A percentile compares a stretch with the other conserved stretches of the same genome.
These are phyloP conservation scores for Helichrysum umbraculigerum DNA, from an alignment of 129 eudicot genomes.

Conservation along the genomic window DNA sequence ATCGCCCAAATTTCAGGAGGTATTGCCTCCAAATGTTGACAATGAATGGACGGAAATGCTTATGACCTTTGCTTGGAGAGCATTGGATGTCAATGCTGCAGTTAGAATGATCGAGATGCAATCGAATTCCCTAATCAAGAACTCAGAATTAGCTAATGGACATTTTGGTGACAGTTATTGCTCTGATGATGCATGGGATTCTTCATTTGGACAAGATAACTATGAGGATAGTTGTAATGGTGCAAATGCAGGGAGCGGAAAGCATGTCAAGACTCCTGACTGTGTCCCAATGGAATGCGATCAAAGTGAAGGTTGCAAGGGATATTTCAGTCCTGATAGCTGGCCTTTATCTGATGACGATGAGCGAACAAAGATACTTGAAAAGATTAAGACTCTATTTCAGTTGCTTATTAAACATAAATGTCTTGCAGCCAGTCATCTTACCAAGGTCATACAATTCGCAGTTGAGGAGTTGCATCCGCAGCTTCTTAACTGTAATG, in stretches of 20 bases:
- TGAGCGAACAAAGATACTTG: slow-evolving; percentile 83
- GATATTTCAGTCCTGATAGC: slow-evolving; percentile 43
- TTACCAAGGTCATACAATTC: slow-evolving; percentile 73
- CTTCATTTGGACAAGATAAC: slow-evolving; percentile 37
- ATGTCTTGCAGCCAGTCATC: slow-evolving; percentile 75
- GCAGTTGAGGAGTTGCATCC: slow-evolving; percentile 81
- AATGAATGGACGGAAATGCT: slow-evolving; percentile 94
- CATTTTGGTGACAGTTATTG: slow-evolving; percentile 45
- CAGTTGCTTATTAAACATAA: slow-evolving; percentile 67
- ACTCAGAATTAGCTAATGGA: not conserved
- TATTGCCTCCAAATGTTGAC: slow-evolving; percentile 62
- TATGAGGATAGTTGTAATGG: slow-evolving; percentile 44
- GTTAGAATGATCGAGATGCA: slow-evolving; percentile 54
- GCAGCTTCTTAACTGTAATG: slow-evolving; percentile 53
- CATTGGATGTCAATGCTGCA: slow-evolving; percentile 67
- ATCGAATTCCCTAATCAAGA: slow-evolving; percentile 35
- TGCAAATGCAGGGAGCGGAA: not conserved
- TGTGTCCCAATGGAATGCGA: slow-evolving; percentile 54
- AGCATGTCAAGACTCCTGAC: slow-evolving; percentile 25
- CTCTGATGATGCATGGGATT: slow-evolving; percentile 55
- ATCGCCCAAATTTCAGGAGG: slow-evolving; percentile 63
- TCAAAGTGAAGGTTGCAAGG: slow-evolving; percentile 30
- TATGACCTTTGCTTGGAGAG: slow-evolving; percentile 75
- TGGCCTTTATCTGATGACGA: slow-evolving; percentile 85
- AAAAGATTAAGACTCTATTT: slow-evolving; percentile 58